Evolutionary conservation across 495 filamentous ascomycete genomes (phyloP).

Genomic region (Cenococcum geophilum): DNA sequence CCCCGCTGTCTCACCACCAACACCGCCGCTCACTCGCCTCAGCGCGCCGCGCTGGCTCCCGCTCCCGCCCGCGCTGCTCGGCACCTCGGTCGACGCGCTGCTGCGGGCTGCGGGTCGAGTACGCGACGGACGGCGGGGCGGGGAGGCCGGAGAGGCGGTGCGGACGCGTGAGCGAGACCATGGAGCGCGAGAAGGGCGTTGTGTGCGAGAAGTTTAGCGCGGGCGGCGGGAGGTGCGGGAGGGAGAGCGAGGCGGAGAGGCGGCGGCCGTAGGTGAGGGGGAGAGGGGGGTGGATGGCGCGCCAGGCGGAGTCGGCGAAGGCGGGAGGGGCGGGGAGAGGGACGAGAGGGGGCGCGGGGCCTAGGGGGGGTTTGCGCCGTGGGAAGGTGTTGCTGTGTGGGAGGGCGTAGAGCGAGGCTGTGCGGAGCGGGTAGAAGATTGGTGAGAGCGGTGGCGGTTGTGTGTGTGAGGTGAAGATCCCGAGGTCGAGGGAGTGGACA

Average conservation of each 20-base stretch:
- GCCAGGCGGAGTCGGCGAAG: slow-evolving; percentile 26
- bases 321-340: slow-evolving; percentile 14
- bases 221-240: slow-evolving; percentile 10
- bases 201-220: not conserved
- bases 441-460: slow-evolving; percentile 27
- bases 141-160: slow-evolving; percentile 20
- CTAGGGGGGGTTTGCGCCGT: slow-evolving; percentile 7
- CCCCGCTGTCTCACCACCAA: not conserved
- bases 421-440: slow-evolving; percentile 7
- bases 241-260: slow-evolving; percentile 11
- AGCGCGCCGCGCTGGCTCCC: not conserved
- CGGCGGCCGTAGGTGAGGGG: slow-evolving; percentile 14
- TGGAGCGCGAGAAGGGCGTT: slow-evolving; percentile 21
- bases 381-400: slow-evolving; percentile 10
- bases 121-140: not conserved
- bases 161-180: slow-evolving; percentile 24
- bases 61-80: not conserved
- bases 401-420: slow-evolving; percentile 8
- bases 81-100: not conserved
- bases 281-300: slow-evolving; percentile 22
- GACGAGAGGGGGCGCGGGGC: slow-evolving; percentile 10
- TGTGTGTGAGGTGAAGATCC: slow-evolving; percentile 23
- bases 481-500: slow-evolving; percentile 16
- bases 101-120: slow-evolving; percentile 1
- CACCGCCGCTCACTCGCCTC: not conserved